phyloP scores from a whole-genome alignment of 805 yeast genomes.

The Saturnispora serradocipensis region DNA sequence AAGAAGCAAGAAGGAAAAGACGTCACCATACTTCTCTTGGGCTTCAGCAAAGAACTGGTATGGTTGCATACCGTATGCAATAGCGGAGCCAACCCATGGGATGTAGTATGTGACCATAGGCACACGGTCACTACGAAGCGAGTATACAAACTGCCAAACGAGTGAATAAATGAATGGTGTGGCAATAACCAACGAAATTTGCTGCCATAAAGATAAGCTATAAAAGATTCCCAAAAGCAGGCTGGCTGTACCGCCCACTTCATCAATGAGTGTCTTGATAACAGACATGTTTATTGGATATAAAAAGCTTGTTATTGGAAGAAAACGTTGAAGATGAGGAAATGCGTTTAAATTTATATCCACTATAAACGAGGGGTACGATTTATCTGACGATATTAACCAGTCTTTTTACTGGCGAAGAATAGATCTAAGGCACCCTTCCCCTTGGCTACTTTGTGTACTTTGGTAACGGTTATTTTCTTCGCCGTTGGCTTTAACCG shows the following conservation, averaged over 20 bases:
- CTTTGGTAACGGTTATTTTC: constrained; percentile 27
- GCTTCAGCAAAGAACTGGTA: constrained; percentile 78
- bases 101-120: constrained; percentile 89
- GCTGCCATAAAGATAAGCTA: constrained; percentile 20
- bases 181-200: constrained; percentile 27
- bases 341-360: background rate
- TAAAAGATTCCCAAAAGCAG: constrained; percentile 10
- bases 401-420: constrained; percentile 33
- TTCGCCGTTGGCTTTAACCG: constrained; percentile 9
- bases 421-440: constrained; percentile 66
- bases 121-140: constrained; percentile 71
- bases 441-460: constrained; percentile 29
- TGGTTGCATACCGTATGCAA: constrained; percentile 85
- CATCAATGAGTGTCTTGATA: constrained; percentile 18
- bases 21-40: constrained; percentile 82
- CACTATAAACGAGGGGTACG: constrained; percentile 8
- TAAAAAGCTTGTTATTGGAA: background rate
- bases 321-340: background rate
- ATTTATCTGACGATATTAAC: background rate
- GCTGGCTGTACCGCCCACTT: constrained; percentile 9
- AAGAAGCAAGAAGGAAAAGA: constrained; percentile 78
- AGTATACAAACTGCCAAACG: constrained; percentile 57
- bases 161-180: constrained; percentile 60
- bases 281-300: constrained; percentile 18
- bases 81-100: constrained; percentile 94